Evolutionary conservation across 2,329 filamentous ascomycete genomes (phyloP), one percentile per base, ranked within the genome.

Genomic region (Aspergillus novoparasiticus): DNA sequence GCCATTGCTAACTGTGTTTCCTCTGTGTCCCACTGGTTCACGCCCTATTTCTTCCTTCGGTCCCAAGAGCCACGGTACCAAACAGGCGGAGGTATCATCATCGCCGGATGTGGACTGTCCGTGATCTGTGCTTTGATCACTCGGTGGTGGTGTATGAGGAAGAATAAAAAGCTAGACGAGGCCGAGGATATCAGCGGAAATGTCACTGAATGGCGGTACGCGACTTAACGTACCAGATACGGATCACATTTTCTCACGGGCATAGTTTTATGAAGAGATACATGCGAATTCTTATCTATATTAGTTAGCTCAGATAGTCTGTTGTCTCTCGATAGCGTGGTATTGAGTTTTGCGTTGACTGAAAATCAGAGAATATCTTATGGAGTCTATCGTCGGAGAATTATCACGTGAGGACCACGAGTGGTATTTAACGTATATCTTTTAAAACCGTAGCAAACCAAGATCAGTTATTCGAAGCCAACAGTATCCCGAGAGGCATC

Each of bases 1-100:
- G 60, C 63, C 36, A 64, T 64, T 30, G 63, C 63, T 16, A 64
- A 62, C 30, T 64, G 59, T 28, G 63, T 64, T 14, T 64, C 63
- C 19, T 64, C 63, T 1, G 63, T 64, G 4, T 64, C 63, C 6
- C 63, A 41, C 19, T 41, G 39, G 39, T 41, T 41, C 39, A 41
- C 39, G 2, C 39, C 39, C 3, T 41, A 41, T n/a, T 41, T 41
- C 39, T 41, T 41, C 19, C 39, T 41, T 10, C 39, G 39, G 16
- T 41, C 39, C 39, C 39, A 41, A n/a, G 39, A 41, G 3, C 39
- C 39, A n/a, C 39, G 39, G 4, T 41, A 41, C 8, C 16, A 41
- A 41, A 41, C 39, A n/a, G 39, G 39, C 16, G 39, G 39, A 41
- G 39, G 39, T 0, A 41, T 41, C 4, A 41, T 41, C 4, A 41